Conservation (phyloP, 805 yeast species). For the Candida railenensis region DNA sequence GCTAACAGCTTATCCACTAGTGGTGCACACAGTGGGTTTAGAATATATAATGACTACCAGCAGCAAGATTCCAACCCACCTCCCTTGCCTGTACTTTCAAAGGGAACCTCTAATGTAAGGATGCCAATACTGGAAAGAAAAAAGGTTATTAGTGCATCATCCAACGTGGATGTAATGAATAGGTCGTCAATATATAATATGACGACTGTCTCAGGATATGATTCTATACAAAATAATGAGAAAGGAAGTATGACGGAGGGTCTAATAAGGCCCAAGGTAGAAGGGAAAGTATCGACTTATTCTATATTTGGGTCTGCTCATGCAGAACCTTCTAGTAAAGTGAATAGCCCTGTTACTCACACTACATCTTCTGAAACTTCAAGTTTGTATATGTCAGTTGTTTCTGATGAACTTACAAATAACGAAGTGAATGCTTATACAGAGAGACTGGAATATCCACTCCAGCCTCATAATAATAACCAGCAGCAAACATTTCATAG, state of each 20-base stretch:
- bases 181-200: conserved; percentile 16
- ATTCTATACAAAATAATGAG: neutral
- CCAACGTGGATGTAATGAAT: conserved; percentile 14
- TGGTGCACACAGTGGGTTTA: conserved; percentile 11
- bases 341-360: neutral
- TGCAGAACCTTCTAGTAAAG: neutral
- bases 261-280: neutral
- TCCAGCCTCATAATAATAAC: neutral
- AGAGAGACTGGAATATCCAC: conserved; percentile 1
- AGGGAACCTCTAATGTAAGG: neutral
- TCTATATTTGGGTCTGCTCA: neutral
- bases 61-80: neutral
- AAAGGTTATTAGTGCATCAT: conserved; percentile 17
- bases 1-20: conserved; percentile 2
- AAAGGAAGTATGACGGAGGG: neutral
- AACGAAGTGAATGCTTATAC: neutral
- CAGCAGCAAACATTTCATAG: neutral
- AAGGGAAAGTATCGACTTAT: neutral
- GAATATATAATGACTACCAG: conserved; percentile 9
- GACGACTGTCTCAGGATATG: conserved; percentile 12
- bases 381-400: conserved; percentile 3
- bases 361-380: neutral
- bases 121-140: conserved; percentile 6
- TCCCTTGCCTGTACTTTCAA: neutral
- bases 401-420: conserved; percentile 10